Evolutionary conservation across 1,284 basidiomycete genomes (phyloP).

Genomic region (Ganoderma meredithae): DNA sequence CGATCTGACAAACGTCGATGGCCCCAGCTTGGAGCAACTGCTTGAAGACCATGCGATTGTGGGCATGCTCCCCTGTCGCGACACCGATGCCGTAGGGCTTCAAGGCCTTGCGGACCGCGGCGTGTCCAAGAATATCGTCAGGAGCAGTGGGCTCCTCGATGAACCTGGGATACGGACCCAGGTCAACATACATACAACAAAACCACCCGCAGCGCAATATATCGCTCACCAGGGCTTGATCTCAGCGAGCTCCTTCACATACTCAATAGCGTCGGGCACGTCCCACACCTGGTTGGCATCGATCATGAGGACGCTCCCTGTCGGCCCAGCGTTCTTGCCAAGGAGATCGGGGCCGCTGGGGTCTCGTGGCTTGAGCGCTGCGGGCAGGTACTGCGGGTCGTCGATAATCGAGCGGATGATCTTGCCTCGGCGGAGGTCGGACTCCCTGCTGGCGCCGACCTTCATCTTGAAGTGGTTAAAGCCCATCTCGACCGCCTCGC

Average conservation of each 20-base stretch:
- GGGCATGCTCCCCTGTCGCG: conserved; percentile 95
- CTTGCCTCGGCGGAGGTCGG: conserved; percentile 87
- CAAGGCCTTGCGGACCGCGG: conserved; percentile 81
- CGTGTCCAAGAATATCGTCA: conserved; percentile 89
- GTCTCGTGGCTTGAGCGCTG: conserved; percentile 62
- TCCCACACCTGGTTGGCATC: conserved; percentile 99
- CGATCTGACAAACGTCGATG: conserved; percentile 96
- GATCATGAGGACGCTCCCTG: conserved; percentile 94
- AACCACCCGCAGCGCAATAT: not conserved
- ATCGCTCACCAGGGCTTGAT: conserved; percentile 86
- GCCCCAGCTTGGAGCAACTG: conserved; percentile 93
- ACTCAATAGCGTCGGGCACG: conserved; percentile 91
- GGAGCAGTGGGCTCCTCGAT: conserved; percentile 96
- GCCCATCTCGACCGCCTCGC: conserved; percentile 83
- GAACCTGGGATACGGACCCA: conserved; percentile 61
- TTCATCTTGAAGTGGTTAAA: conserved; percentile 99
- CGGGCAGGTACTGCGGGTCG: conserved; percentile 78
- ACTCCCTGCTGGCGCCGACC: conserved; percentile 84
- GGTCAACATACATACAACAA: conserved; percentile 5
- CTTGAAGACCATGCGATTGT: conserved; percentile 98
- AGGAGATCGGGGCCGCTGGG: conserved; percentile 68
- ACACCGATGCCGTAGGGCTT: conserved; percentile 90
- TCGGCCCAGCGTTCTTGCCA: conserved; percentile 94
- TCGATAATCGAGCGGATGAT: conserved; percentile 96
- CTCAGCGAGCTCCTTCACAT: conserved; percentile 81